A percentile compares a stretch with the other conserved stretches of the same genome.
These are phyloP conservation scores for Knoxia roxburghii DNA, from an alignment of 257 asterid genomes.

Conservation along the genomic window DNA sequence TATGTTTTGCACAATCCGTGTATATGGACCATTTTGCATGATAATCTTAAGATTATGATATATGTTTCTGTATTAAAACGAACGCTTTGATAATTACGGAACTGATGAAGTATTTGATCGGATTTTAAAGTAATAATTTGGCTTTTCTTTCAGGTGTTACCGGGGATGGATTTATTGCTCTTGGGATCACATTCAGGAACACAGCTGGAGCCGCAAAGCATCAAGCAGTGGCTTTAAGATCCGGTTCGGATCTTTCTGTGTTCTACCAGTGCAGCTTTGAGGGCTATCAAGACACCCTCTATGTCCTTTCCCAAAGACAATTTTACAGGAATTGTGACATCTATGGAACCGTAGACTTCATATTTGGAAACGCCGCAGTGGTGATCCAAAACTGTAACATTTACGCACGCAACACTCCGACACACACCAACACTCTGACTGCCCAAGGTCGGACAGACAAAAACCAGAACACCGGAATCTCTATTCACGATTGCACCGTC, in stretches of 20 bases:
- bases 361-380: conserved; percentile 84
- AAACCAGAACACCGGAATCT: conserved; percentile 72
- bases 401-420: conserved; percentile 57
- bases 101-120: too few relatives aligned
- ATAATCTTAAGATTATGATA: too few relatives aligned
- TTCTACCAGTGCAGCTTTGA: conserved; percentile 81
- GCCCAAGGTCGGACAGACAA: conserved; percentile 84
- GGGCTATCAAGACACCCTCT: conserved; percentile 86
- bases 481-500: conserved; percentile 55
- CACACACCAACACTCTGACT: conserved; percentile 26
- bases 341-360: conserved; percentile 81
- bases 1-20: too few relatives aligned
- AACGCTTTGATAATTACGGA: too few relatives aligned
- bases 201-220: conserved; percentile 68
- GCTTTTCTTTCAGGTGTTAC: not conserved
- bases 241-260: conserved; percentile 76
- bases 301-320: conserved; percentile 59
- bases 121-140: too few relatives aligned
- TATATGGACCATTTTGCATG: too few relatives aligned
- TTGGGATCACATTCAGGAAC: conserved; percentile 55
- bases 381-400: conserved; percentile 76
- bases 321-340: conserved; percentile 71
- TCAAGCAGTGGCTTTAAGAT: conserved; percentile 87
- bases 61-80: too few relatives aligned
- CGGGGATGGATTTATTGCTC: conserved; percentile 60